These are phyloP conservation scores for Cercospora sp. DNA, from an alignment of 2,329 filamentous ascomycete genomes.

Conservation along the genomic window DNA sequence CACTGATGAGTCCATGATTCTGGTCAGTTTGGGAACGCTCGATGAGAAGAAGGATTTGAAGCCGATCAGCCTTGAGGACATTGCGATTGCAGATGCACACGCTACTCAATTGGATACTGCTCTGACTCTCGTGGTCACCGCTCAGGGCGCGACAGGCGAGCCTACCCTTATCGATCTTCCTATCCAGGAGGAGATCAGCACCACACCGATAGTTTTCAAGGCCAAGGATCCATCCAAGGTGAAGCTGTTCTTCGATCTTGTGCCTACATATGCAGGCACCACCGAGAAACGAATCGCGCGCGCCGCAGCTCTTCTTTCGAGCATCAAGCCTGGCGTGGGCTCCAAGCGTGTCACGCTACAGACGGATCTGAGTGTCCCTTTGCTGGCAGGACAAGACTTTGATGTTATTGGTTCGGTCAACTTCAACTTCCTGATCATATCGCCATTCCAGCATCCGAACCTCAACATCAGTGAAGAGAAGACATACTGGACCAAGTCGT, in stretches of 20 bases:
- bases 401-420: slow-evolving; percentile 94
- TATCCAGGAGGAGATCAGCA: slow-evolving; percentile 89
- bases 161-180: slow-evolving; percentile 88
- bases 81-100: slow-evolving; percentile 84
- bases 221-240: slow-evolving; percentile 76
- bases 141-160: slow-evolving; percentile 80
- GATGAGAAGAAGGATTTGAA: slow-evolving; percentile 78
- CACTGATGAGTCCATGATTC: slow-evolving; percentile 80
- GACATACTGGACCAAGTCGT: slow-evolving; percentile 94
- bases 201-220: slow-evolving; percentile 89
- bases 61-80: slow-evolving; percentile 82
- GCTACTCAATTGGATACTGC: slow-evolving; percentile 92
- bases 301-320: slow-evolving; percentile 82
- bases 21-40: slow-evolving; percentile 93
- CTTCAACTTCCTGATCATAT: slow-evolving; percentile 95
- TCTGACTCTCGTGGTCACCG: slow-evolving; percentile 85
- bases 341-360: slow-evolving; percentile 87
- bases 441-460: slow-evolving; percentile 88
- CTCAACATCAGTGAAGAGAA: slow-evolving; percentile 88
- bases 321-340: slow-evolving; percentile 78
- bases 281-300: slow-evolving; percentile 82
- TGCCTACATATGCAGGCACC: slow-evolving; percentile 87
- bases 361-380: slow-evolving; percentile 87
- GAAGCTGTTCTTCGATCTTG: slow-evolving; percentile 88
- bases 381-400: slow-evolving; percentile 75